These are phyloP conservation scores for Tolypocladium tropicale DNA, from an alignment of 2,329 filamentous ascomycete genomes.

Conservation along the genomic window DNA sequence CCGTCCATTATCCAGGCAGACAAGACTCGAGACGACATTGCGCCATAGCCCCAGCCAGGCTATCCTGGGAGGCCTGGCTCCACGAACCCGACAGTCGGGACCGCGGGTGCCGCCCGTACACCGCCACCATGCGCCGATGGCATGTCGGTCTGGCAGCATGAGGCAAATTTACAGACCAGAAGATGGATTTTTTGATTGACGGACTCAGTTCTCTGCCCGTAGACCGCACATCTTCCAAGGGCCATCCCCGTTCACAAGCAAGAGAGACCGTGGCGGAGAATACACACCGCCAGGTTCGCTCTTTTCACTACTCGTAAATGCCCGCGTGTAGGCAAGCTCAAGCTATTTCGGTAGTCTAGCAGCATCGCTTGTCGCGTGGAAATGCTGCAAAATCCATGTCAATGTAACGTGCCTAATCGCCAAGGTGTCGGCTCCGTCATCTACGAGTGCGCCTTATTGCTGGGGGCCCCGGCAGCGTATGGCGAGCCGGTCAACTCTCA, in stretches of 20 bases:
- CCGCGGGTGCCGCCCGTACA: background rate
- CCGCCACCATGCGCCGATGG: background rate
- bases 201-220: background rate
- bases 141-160: background rate
- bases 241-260: background rate
- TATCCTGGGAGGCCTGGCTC: background rate
- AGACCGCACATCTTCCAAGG: background rate
- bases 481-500: background rate
- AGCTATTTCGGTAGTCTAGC: too few species aligned
- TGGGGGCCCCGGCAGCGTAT: background rate
- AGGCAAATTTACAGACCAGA: background rate
- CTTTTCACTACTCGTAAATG: too few species aligned
- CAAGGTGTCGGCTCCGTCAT: background rate
- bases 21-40: background rate
- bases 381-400: background rate
- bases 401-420: background rate
- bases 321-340: background rate
- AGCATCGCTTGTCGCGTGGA: background rate
- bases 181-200: background rate
- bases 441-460: background rate
- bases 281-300: background rate
- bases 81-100: slow-evolving; percentile 1
- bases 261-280: background rate
- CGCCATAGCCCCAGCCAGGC: background rate
- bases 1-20: too few species aligned